Evolutionary conservation across 2,329 filamentous ascomycete genomes (phyloP).

Genomic region (Calonectria ilicicola): DNA sequence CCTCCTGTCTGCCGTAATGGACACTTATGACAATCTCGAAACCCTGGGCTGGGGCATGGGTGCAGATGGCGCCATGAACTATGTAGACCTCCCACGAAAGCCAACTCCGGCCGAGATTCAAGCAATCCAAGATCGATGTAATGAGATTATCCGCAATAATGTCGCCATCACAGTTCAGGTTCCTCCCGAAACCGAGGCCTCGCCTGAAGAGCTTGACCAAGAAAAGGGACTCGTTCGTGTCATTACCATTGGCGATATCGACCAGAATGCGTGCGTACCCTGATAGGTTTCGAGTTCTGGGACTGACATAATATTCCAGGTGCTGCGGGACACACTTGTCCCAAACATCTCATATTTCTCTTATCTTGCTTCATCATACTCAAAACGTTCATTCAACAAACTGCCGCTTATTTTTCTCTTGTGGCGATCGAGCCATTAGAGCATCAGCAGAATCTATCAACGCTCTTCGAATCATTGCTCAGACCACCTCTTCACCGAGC

Average conservation of each 20-base stretch:
- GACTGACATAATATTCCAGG: slow-evolving; percentile 15
- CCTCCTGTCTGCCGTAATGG: slow-evolving; percentile 47
- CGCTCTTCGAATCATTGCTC: slow-evolving; percentile 39
- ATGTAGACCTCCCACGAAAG: slow-evolving; percentile 46
- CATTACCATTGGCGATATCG: slow-evolving; percentile 44
- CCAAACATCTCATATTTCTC: slow-evolving; percentile 46
- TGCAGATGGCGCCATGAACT: slow-evolving; percentile 42
- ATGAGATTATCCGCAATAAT: slow-evolving; percentile 40
- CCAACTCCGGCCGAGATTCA: slow-evolving; percentile 39
- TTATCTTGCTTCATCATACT: slow-evolving; percentile 43
- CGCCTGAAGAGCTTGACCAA: slow-evolving; percentile 42
- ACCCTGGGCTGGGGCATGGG: slow-evolving; percentile 49
- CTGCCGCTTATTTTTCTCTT: slow-evolving; percentile 45
- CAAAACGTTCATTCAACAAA: slow-evolving; percentile 48
- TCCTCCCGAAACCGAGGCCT: slow-evolving; percentile 38
- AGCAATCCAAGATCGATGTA: slow-evolving; percentile 41
- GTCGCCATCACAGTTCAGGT: slow-evolving; percentile 40
- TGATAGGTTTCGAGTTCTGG: rapidly evolving
- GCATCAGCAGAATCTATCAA: slow-evolving; percentile 37
- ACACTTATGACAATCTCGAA: slow-evolving; percentile 35
- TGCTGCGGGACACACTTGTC: slow-evolving; percentile 48
- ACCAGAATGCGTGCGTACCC: slow-evolving; percentile 43
- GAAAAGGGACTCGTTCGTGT: slow-evolving; percentile 47
- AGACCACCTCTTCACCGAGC: slow-evolving; percentile 40
- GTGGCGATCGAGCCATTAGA: slow-evolving; percentile 43